These are phyloP conservation scores for Gymnopilus dilepis DNA, from an alignment of 768 basidiomycete genomes.

Conservation along the genomic window DNA sequence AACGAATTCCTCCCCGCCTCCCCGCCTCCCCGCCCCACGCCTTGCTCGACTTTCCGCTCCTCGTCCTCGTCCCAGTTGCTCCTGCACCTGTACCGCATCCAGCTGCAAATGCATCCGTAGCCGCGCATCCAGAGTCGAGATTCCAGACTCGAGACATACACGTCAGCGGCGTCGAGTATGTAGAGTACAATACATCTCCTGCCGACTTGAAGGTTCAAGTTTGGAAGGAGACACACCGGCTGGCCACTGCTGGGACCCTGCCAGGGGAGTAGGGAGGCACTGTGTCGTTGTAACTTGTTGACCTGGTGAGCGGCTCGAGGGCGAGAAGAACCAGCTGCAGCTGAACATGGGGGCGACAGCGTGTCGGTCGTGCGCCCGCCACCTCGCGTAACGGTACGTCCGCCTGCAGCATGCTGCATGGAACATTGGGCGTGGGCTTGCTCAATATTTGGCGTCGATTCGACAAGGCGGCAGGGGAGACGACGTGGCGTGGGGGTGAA, in stretches of 20 bases:
- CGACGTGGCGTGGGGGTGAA: conserved; percentile 22
- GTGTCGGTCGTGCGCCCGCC: too few species aligned
- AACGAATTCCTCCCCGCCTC: too few species aligned
- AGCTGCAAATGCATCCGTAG: too few species aligned
- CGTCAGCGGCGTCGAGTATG: too few species aligned
- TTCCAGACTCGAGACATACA: too few species aligned
- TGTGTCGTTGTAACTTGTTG: conserved; percentile 26
- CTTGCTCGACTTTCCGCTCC: background rate
- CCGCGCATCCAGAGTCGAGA: background rate
- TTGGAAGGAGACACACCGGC: background rate
- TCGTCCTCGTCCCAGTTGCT: background rate
- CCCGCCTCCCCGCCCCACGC: conserved; percentile 54
- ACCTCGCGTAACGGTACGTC: too few species aligned
- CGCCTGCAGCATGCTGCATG: background rate
- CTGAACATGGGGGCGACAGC: too few species aligned
- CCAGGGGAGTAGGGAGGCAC: conserved; percentile 34
- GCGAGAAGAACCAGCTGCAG: too few species aligned
- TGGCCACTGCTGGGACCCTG: conserved; percentile 22
- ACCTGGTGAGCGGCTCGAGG: conserved; percentile 14
- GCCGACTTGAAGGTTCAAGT: too few species aligned
- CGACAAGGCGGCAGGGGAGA: conserved; percentile 17
- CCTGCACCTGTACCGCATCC: too few species aligned
- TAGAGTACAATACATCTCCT: too few species aligned
- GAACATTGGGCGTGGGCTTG: background rate
- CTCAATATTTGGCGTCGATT: conserved; percentile 15